A percentile compares a stretch with the other conserved stretches of the same genome.
Evolutionary conservation across 2,329 filamentous ascomycete genomes (phyloP).

Genomic region (Verticillium zaregamsianum): DNA sequence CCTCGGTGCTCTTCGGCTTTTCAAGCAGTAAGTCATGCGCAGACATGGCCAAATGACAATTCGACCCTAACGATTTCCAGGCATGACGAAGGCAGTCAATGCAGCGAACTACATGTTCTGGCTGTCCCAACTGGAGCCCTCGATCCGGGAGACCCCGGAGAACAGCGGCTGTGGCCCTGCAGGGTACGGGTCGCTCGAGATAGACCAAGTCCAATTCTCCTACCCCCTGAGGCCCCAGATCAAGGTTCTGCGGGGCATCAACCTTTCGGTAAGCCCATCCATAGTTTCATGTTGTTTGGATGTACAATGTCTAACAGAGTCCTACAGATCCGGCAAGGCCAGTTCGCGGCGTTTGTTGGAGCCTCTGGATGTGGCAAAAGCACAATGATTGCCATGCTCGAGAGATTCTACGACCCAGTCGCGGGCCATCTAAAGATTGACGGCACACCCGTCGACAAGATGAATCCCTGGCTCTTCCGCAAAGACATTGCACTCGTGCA

Average conservation of each 20-base stretch:
- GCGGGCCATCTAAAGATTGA: slow-evolving; percentile 4
- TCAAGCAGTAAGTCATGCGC: not conserved
- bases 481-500: slow-evolving; percentile 5
- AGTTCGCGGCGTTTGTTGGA: slow-evolving; percentile 52
- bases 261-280: not conserved
- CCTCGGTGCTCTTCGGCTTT: slow-evolving; percentile 3
- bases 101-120: slow-evolving; percentile 34
- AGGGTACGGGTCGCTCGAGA: not conserved
- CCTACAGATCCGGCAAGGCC: slow-evolving; percentile 33
- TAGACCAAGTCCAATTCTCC: not conserved
- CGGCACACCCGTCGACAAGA: slow-evolving; percentile 19
- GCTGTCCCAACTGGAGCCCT: slow-evolving; percentile 19
- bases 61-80: no score
- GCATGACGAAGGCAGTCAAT: slow-evolving; percentile 28
- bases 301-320: no score
- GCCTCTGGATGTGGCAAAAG: slow-evolving; percentile 57
- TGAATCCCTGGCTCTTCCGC: not conserved
- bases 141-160: not conserved
- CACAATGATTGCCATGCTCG: slow-evolving; percentile 50
- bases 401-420: slow-evolving; percentile 26
- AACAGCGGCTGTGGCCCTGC: not conserved
- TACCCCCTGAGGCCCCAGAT: not conserved
- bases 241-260: not conserved
- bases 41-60: no score
- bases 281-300: not conserved